phyloP scores from a whole-genome alignment of 108 stramenopile species.

The Ochromonas danica region DNA sequence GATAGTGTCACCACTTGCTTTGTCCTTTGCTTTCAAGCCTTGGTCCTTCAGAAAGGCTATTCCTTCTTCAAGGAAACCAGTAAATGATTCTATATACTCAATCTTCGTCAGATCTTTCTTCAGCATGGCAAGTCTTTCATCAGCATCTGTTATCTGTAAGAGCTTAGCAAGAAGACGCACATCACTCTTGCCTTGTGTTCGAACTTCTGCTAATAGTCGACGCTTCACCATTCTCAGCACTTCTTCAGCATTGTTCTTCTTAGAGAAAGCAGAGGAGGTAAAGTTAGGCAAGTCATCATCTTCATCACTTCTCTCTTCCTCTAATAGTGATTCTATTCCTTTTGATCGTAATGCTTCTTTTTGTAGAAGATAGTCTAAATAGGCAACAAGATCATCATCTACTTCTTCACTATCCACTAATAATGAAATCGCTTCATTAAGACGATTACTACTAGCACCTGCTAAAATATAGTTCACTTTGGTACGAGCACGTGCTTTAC shows the following conservation, averaged over 20 bases:
- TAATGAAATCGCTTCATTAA: not conserved
- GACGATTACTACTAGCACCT: not conserved
- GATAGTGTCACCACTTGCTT: no score
- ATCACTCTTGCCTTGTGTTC: not conserved
- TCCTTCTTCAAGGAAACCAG: not conserved
- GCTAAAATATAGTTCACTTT: slow-evolving; percentile 22
- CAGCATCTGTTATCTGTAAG: not conserved
- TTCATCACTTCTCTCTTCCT: not conserved
- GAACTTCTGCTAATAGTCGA: not conserved
- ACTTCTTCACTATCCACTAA: not conserved
- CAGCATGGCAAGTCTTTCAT: not conserved
- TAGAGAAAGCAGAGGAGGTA: no score
- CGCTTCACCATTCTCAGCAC: not conserved
- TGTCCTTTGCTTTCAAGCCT: no score
- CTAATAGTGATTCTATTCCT: no score
- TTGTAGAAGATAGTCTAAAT: not conserved
- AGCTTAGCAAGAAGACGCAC: not conserved
- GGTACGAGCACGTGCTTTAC: not conserved
- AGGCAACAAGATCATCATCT: not conserved
- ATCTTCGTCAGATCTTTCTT: not conserved
- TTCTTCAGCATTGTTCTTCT: not conserved
- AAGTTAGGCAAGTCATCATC: not conserved
- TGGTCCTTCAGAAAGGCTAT: no score
- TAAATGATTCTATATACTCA: not conserved
- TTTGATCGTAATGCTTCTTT: not conserved